These are phyloP conservation scores for Lagenaria siceraria DNA, from an alignment of 306 rosid genomes.

Conservation along the genomic window DNA sequence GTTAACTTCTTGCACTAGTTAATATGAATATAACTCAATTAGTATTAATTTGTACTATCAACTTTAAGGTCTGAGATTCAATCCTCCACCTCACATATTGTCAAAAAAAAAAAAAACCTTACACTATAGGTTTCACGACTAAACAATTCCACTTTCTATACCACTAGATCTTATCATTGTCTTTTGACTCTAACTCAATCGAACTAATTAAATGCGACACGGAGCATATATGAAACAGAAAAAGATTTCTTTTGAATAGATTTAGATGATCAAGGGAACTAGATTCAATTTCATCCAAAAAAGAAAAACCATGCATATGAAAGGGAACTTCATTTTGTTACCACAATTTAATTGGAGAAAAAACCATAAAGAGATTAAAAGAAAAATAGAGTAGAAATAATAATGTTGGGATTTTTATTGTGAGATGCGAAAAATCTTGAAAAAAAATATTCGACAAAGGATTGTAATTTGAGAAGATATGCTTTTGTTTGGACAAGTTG, in stretches of 20 bases:
- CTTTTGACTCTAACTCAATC: neutral
- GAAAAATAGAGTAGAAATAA: neutral
- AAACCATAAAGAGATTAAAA: neutral
- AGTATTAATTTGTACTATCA: too few species aligned
- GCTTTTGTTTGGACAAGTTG: conserved; percentile 21
- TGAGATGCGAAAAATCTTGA: neutral
- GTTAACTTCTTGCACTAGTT: too few species aligned
- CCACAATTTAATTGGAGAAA: neutral
- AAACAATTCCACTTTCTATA: too few species aligned
- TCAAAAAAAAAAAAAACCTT: too few species aligned
- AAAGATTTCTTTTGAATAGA: neutral
- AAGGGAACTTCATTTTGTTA: neutral
- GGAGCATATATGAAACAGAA: neutral
- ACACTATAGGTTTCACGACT: too few species aligned
- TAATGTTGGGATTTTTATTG: neutral
- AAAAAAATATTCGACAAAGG: neutral
- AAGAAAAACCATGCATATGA: neutral
- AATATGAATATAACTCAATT: too few species aligned
- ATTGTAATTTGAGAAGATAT: conserved; percentile 3
- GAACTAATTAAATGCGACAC: neutral
- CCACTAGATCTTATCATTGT: too few species aligned
- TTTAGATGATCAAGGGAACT: conserved; percentile 19
- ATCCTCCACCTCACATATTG: too few species aligned
- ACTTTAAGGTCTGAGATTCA: too few species aligned
- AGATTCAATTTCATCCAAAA: conserved; percentile 21